These are phyloP conservation scores for Arthrobotrys conoides DNA, from an alignment of 2,329 filamentous ascomycete species.

Conservation along the genomic window DNA sequence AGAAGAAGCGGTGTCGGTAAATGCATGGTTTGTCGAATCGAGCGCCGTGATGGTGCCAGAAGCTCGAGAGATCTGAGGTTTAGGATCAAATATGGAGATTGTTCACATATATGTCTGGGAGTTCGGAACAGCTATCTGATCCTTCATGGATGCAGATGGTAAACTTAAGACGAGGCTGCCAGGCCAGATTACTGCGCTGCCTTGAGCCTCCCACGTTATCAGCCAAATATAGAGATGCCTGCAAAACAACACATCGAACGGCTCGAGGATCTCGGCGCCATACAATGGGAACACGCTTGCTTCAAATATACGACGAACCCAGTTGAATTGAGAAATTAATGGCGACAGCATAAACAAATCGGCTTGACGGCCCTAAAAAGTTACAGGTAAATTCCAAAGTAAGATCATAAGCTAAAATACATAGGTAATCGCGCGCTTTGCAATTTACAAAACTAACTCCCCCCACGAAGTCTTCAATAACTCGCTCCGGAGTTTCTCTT, in stretches of 20 bases:
- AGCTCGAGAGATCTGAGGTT: background rate
- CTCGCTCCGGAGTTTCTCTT: slow-evolving; percentile 48
- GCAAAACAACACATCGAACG: background rate
- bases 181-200: background rate
- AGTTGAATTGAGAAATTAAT: no score
- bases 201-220: slow-evolving; percentile 21
- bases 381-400: no score
- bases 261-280: no score
- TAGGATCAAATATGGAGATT: background rate
- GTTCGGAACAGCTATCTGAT: slow-evolving; percentile 2
- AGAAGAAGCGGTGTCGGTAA: slow-evolving; percentile 8
- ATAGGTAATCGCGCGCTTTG: no score
- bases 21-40: slow-evolving; percentile 24
- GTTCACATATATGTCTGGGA: background rate
- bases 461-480: slow-evolving; percentile 47
- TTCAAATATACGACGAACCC: no score
- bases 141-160: slow-evolving; percentile 29
- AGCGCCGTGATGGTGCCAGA: background rate
- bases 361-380: no score
- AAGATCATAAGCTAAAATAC: no score
- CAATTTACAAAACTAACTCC: slow-evolving; percentile 26
- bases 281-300: no score
- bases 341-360: no score
- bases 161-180: slow-evolving; percentile 8
- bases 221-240: background rate